These are phyloP conservation scores for Pisolithus thermaeus DNA, from an alignment of 1,284 basidiomycete species.

Conservation along the genomic window DNA sequence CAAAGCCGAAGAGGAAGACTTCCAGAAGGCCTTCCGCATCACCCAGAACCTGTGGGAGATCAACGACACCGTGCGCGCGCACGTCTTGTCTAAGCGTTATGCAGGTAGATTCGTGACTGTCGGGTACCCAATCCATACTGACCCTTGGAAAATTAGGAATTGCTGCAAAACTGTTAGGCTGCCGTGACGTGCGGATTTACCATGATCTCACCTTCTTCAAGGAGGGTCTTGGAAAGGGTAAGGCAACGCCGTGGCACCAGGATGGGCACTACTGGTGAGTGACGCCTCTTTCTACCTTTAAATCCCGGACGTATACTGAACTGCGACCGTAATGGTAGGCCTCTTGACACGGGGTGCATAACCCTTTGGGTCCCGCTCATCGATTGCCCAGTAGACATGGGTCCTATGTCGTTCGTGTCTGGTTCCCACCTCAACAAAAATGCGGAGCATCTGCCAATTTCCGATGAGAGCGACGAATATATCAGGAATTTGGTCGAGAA, in stretches of 20 bases:
- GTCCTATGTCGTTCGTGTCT: constrained; percentile 5
- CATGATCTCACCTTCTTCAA: constrained; percentile 7
- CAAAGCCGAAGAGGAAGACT: constrained; percentile 1
- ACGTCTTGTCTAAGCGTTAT: constrained; percentile 2
- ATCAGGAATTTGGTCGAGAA: neutral
- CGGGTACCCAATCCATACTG: neutral
- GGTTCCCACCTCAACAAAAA: constrained; percentile 1
- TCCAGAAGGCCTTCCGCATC: constrained; percentile 4
- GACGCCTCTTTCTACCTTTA: neutral
- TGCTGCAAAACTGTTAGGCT: constrained; percentile 4
- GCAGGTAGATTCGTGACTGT: neutral
- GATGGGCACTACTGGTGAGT: constrained; percentile 4
- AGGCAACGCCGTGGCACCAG: constrained; percentile 1
- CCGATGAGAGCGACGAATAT: neutral
- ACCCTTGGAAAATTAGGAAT: neutral
- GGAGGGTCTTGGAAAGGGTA: constrained; percentile 3
- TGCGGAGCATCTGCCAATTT: constrained; percentile 1
- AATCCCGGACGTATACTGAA: neutral
- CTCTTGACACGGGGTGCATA: constrained; percentile 2
- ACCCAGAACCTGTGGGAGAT: constrained; percentile 5
- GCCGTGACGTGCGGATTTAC: constrained; percentile 5
- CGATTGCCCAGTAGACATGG: constrained; percentile 5
- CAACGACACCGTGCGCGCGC: too few species aligned
- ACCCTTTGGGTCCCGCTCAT: constrained; percentile 4
- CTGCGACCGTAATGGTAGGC: neutral